A percentile compares a stretch with the other conserved stretches of the same genome.
These are phyloP conservation scores for Alternaria triticimaculans DNA, from an alignment of 2,329 filamentous ascomycete species.

Conservation along the genomic window DNA sequence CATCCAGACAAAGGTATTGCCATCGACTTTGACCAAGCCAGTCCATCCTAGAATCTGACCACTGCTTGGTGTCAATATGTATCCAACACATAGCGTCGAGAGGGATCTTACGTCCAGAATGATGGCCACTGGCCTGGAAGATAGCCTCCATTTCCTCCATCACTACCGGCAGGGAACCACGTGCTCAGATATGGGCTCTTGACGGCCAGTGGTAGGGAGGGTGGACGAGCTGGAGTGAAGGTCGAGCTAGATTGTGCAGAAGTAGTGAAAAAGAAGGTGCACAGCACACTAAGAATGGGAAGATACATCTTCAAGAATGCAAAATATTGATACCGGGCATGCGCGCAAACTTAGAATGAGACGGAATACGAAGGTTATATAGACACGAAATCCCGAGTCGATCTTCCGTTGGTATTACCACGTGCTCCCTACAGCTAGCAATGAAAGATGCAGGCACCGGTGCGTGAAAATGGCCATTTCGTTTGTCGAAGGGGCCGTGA, in stretches of 20 bases:
- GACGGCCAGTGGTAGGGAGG: constrained; percentile 74
- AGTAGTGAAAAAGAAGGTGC: constrained; percentile 21
- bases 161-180: constrained; percentile 68
- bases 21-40: constrained; percentile 72
- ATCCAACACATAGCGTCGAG: constrained; percentile 52
- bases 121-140: constrained; percentile 72
- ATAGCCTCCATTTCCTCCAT: constrained; percentile 69
- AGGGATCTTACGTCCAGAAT: constrained; percentile 64
- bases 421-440: constrained; percentile 5
- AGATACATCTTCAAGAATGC: constrained; percentile 26
- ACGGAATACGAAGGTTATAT: neutral
- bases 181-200: constrained; percentile 76
- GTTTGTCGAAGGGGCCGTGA: neutral
- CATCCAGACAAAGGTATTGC: constrained; percentile 44
- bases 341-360: neutral
- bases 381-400: neutral
- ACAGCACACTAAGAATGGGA: constrained; percentile 21
- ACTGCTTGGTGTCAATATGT: constrained; percentile 44
- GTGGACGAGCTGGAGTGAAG: constrained; percentile 70
- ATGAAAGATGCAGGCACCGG: neutral
- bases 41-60: constrained; percentile 69
- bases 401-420: neutral
- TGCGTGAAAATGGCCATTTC: neutral
- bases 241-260: constrained; percentile 52
- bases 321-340: neutral